Evolutionary conservation across 2,329 filamentous ascomycete genomes (phyloP).

Genomic region (Fusarium verrucosum): DNA sequence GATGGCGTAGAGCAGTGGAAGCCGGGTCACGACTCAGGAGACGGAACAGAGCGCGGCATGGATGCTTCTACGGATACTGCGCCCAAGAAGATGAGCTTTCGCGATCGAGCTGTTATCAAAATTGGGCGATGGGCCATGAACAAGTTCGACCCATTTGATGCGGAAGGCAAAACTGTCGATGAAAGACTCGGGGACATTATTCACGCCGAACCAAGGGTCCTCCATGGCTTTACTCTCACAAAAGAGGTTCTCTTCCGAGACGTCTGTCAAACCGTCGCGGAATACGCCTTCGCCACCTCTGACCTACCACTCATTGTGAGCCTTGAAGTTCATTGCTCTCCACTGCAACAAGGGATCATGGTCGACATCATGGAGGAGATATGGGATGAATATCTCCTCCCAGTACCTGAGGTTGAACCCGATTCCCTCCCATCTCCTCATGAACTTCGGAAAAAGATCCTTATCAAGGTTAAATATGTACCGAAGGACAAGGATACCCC

Average conservation of each 20-base stretch:
- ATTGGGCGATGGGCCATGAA: not conserved
- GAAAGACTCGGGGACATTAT: not conserved
- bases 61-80: not conserved
- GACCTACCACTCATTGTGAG: slow-evolving; percentile 88
- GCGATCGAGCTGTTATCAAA: not conserved
- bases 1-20: slow-evolving; percentile 69
- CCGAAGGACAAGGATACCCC: not conserved
- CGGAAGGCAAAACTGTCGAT: not conserved
- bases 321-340: slow-evolving; percentile 84
- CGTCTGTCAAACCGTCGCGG: slow-evolving; percentile 80
- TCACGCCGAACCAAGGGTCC: slow-evolving; percentile 68
- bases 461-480: slow-evolving; percentile 76
- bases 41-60: no score
- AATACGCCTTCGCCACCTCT: slow-evolving; percentile 78
- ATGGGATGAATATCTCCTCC: slow-evolving; percentile 79
- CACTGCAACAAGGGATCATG: slow-evolving; percentile 87
- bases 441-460: slow-evolving; percentile 79
- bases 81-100: not conserved
- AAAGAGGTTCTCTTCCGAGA: slow-evolving; percentile 84
- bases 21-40: not conserved
- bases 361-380: slow-evolving; percentile 91
- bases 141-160: not conserved
- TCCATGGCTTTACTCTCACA: slow-evolving; percentile 85
- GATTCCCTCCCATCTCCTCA: slow-evolving; percentile 72
- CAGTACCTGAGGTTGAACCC: slow-evolving; percentile 56